Evolutionary conservation across 441 rosid species (phyloP).

Genomic region (Euphorbia schlechtendalii): DNA sequence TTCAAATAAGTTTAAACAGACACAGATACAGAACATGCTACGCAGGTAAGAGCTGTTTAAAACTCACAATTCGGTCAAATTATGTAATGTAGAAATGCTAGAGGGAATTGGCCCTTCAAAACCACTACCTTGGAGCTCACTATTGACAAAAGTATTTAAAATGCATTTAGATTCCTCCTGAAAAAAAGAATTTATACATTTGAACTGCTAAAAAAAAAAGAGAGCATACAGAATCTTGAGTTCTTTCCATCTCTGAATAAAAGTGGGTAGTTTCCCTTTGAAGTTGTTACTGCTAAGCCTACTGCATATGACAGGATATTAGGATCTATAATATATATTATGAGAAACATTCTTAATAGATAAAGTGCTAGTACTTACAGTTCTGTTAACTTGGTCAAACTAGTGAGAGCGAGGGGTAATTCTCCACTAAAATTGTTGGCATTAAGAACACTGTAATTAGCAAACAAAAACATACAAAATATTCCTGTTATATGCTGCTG

Average conservation of each 20-base stretch:
- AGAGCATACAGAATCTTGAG: conserved; percentile 22
- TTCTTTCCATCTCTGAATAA: conserved; percentile 21
- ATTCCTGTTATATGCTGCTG: neutral
- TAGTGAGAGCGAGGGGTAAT: conserved; percentile 21
- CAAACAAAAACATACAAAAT: neutral
- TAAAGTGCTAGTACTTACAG: conserved; percentile 25
- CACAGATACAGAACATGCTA: neutral
- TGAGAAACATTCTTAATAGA: neutral
- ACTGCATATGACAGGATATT: neutral
- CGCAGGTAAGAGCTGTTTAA: neutral
- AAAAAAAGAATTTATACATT: too few species aligned
- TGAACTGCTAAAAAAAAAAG: neutral
- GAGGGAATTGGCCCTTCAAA: conserved; percentile 42
- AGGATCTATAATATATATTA: neutral
- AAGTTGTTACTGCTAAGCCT: conserved; percentile 25
- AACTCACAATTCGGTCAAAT: conserved; percentile 31
- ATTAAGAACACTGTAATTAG: conserved; percentile 21
- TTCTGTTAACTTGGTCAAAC: conserved; percentile 23
- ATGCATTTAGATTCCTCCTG: neutral
- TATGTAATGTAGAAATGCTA: conserved; percentile 24
- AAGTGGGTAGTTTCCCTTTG: conserved; percentile 25
- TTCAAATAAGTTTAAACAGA: neutral
- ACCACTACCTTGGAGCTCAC: conserved; percentile 41
- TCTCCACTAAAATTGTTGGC: conserved; percentile 25
- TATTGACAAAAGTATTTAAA: conserved; percentile 7